phyloP scores from a whole-genome alignment of 495 filamentous ascomycete genomes.

The Annulohypoxylon bovei region DNA sequence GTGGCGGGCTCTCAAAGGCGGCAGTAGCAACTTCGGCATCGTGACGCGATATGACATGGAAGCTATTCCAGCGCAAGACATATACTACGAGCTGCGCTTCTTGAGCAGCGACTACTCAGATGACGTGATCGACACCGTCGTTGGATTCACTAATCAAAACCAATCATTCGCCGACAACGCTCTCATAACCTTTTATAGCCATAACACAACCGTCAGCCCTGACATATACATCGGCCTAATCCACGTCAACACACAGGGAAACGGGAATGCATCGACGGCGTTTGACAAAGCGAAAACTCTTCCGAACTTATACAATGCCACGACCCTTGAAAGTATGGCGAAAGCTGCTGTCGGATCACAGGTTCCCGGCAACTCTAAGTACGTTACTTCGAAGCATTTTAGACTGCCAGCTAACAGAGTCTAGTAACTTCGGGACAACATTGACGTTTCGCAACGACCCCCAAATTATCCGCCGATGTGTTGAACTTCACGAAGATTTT shows the following conservation, averaged over 20 bases:
- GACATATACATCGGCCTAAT: conserved; percentile 24
- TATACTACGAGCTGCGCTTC: conserved; percentile 39
- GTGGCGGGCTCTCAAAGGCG: conserved; percentile 65
- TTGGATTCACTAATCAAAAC: conserved; percentile 44
- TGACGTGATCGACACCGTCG: conserved; percentile 39
- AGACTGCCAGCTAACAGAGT: not conserved
- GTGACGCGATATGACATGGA: conserved; percentile 63
- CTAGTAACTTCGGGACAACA: conserved; percentile 15
- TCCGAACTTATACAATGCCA: conserved; percentile 10
- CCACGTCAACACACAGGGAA: conserved; percentile 34
- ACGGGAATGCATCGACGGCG: conserved; percentile 25
- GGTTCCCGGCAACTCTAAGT: conserved; percentile 24
- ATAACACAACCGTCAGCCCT: conserved; percentile 2
- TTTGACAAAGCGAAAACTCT: conserved; percentile 28
- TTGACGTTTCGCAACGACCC: conserved; percentile 37
- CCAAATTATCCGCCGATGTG: conserved; percentile 19
- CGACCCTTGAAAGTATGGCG: conserved; percentile 26
- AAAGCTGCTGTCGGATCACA: conserved; percentile 30
- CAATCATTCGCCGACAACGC: conserved; percentile 38
- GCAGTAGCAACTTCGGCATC: conserved; percentile 64
- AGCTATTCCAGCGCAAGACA: conserved; percentile 39
- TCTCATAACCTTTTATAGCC: conserved; percentile 27
- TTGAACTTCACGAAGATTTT: conserved; percentile 24
- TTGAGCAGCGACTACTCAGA: conserved; percentile 20
- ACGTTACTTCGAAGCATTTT: not conserved